Evolutionary conservation across 2,329 filamentous ascomycete genomes (phyloP), one percentile per base, ranked within the genome.

Genomic region (Dactylellina cionopaga): DNA sequence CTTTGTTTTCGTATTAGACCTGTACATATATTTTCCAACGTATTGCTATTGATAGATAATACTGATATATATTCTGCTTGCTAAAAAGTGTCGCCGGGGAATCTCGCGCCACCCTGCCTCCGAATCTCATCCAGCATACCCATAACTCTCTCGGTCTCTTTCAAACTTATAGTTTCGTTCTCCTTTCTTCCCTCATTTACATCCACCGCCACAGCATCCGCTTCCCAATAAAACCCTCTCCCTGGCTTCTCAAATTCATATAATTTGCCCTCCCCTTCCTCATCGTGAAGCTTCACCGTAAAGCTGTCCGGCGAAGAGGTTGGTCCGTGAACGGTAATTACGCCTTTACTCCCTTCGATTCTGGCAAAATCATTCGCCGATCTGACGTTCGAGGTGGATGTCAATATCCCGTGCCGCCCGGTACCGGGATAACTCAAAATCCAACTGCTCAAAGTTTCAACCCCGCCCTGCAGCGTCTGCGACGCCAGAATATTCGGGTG

Each of bases 61-160:
- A 27, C 2, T 39, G 6, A 5, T 2, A 27, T 9, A 3, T 47
- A n/a, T n/a, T n/a, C n/a, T n/a, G n/a, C 31, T 1, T 5, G 4
- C 22, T 54, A 68, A 37, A 59, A 68, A 7, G 24, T 59, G 35
- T 77, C 76, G 11, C 44, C 35, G 1, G 75, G 76, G 52, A 75
- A 80, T 29, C 55, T 74, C 1, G 78, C 77, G 5, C 77, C 78
- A 10, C 79, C 78, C 49, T 80, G 77, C n/a, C 75, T 75, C 35
- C 83, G 76, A 6, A 83, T 79, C 64, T 83, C 81, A 68, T 85
- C 84, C 80, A 85, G 79, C 15, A 84, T 79, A 60, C 81, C 80
- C 79, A 85, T 78, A 0, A 84, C 79, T 0, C 81, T 78, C 9
- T 85, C 60, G 0, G 83, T 84, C 77, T 84, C 83, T 0, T 78